Base-by-base conservation (phyloP, 1,284 basidiomycete species). In the Malassezia japonica region DNA sequence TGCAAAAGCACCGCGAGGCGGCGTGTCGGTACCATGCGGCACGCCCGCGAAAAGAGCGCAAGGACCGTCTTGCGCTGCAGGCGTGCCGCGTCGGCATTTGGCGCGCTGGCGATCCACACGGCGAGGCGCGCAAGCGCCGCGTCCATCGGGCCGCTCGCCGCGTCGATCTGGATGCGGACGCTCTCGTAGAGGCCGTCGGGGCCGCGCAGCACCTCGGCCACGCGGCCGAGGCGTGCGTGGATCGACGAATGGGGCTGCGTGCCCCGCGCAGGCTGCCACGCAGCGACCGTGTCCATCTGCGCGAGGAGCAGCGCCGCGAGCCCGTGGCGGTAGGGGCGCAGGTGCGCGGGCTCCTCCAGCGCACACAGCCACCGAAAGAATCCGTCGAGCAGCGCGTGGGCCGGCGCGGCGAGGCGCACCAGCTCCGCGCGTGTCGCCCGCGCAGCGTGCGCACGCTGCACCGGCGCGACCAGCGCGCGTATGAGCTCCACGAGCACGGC, bases 1-100 rank as follows among this genome's bases (percentile, higher is more conserved):
- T 41, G 18, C 8, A 42, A 27, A 32, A 48, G 33, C 9, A 9
- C n/a, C 9, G 16, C 13, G 6, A 53, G 41, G 6, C 50, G 44
- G 29, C 24, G 18, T 10, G 25, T 2, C 12, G 33, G 40, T 3
- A 25, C 23, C n/a, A 25, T 29, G 10, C 31, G 35, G 27, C 33
- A 38, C 6, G 29, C 39, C 12, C 20, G 25, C 12, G 33, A 27
- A 37, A 47, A 46, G n/a, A 42, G 25, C 18, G 38, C 34, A 20
- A 53, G 44, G 21, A 53, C n/a, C 8, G 45, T 23, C 28, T 28
- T 33, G 18, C 46, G 44, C 32, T 53, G 50, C 28, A 18, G 18
- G 16, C 16, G 23, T 8, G 24, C 36, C 5, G 45, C 34, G 25
- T 8, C 13, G 15, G 35, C 23, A 12, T 20, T 21, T 8, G 34